Evolutionary conservation across 768 basidiomycete genomes (phyloP).

Genomic region (Termitomyces sp.): DNA sequence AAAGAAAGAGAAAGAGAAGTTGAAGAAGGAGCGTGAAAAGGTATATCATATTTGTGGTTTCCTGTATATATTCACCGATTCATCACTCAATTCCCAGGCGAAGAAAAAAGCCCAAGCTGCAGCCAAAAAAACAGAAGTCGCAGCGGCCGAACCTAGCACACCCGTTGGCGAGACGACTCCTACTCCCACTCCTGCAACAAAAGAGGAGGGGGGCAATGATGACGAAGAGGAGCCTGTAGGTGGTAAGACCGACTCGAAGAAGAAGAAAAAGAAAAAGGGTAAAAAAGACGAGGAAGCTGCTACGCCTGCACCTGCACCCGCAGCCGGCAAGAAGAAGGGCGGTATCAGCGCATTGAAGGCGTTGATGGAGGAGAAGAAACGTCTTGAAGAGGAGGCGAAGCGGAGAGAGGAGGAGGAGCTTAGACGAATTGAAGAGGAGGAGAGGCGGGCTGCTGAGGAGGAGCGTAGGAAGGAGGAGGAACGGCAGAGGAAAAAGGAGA

Average conservation of each 20-base stretch:
- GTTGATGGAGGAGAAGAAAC: conserved; percentile 90
- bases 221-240: conserved; percentile 60
- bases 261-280: conserved; percentile 87
- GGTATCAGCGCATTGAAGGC: conserved; percentile 84
- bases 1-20: conserved; percentile 95
- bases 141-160: conserved; percentile 28
- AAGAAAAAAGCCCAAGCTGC: conserved; percentile 95
- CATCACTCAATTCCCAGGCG: conserved; percentile 47
- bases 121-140: conserved; percentile 62
- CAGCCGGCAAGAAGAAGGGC: conserved; percentile 66
- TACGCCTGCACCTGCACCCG: conserved; percentile 30
- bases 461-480: conserved; percentile 76
- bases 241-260: conserved; percentile 60
- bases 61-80: conserved; percentile 6
- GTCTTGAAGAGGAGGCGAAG: conserved; percentile 81
- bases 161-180: conserved; percentile 26
- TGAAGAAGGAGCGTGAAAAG: conserved; percentile 98
- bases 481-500: conserved; percentile 82
- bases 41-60: conserved; percentile 32
- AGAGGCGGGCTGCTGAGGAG: conserved; percentile 75
- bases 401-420: conserved; percentile 74
- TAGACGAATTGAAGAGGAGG: conserved; percentile 86
- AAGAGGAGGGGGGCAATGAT: conserved; percentile 60
- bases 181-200: conserved; percentile 26
- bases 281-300: conserved; percentile 57